Percentiles rank a stretch among this genome's conserved stretches.
Evolutionary conservation across 495 filamentous ascomycete genomes (phyloP).

Genomic region (Podospora comata): DNA sequence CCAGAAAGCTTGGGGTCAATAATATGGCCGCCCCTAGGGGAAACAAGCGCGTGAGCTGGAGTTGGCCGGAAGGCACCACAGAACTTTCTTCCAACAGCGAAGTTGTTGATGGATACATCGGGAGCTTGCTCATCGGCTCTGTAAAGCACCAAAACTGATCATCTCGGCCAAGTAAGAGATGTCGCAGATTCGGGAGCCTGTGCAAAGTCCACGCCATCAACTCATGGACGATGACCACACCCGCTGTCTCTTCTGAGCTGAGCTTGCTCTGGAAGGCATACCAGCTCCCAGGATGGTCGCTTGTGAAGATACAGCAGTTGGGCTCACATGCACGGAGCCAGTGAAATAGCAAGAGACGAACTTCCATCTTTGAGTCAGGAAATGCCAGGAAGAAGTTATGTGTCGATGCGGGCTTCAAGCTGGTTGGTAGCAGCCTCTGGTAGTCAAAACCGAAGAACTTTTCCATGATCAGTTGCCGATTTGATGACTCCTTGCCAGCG

Average conservation of each 20-base stretch:
- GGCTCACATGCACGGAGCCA: conserved; percentile 34
- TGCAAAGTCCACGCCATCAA: conserved; percentile 27
- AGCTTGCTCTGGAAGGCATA: conserved; percentile 21
- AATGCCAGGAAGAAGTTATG: conserved; percentile 35
- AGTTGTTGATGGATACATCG: conserved; percentile 28
- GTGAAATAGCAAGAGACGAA: conserved; percentile 15
- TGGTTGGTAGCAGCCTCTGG: conserved; percentile 24
- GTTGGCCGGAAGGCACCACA: conserved; percentile 24
- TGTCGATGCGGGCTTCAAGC: not conserved
- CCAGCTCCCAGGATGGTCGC: conserved; percentile 30
- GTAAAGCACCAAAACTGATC: conserved; percentile 37
- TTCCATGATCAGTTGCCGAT: conserved; percentile 24
- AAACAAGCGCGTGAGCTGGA: conserved; percentile 53
- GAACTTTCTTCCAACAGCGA: not conserved
- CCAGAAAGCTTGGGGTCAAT: conserved; percentile 61
- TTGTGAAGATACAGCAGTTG: conserved; percentile 28
- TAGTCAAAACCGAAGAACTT: conserved; percentile 30
- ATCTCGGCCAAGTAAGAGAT: conserved; percentile 14
- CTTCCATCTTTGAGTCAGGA: conserved; percentile 19
- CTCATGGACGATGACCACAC: conserved; percentile 40
- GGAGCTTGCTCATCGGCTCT: conserved; percentile 24
- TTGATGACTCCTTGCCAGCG: not conserved
- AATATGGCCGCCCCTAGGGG: conserved; percentile 56
- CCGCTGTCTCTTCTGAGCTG: conserved; percentile 12
- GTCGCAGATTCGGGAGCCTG: conserved; percentile 28